phyloP scores from a whole-genome alignment of 2,329 filamentous ascomycete genomes.

The Botrytis medusae region DNA sequence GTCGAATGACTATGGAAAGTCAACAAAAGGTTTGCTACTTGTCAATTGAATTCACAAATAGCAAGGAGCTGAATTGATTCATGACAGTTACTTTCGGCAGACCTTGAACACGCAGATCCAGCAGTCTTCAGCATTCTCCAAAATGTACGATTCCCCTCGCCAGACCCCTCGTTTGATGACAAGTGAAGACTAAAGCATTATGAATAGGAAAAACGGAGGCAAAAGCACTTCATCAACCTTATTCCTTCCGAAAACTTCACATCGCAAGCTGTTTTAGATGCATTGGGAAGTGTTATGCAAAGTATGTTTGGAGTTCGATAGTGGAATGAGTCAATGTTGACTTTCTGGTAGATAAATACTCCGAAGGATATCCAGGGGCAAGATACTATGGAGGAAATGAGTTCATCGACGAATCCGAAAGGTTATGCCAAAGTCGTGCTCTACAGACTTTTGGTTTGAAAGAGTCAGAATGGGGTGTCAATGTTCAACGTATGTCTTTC shows the following conservation, averaged over 20 bases:
- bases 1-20: conserved; percentile 45
- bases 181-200: conserved; percentile 20
- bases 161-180: neutral
- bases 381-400: conserved; percentile 97
- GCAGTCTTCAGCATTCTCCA: conserved; percentile 86
- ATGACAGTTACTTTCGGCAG: conserved; percentile 70
- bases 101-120: conserved; percentile 82
- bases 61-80: conserved; percentile 25
- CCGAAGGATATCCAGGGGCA: conserved; percentile 94
- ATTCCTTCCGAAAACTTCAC: conserved; percentile 97
- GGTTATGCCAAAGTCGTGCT: conserved; percentile 85
- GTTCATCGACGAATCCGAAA: conserved; percentile 88
- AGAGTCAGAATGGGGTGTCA: conserved; percentile 90
- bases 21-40: conserved; percentile 56
- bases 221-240: conserved; percentile 98
- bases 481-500: conserved; percentile 72
- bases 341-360: conserved; percentile 77
- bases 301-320: conserved; percentile 54
- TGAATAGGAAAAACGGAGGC: conserved; percentile 82
- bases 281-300: conserved; percentile 91
- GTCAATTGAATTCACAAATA: neutral
- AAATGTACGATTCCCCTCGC: conserved; percentile 57
- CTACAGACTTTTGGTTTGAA: conserved; percentile 84
- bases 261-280: conserved; percentile 87
- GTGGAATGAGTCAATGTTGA: conserved; percentile 44